Conservation (phyloP, 805 yeast genomes). For the Cyberlindnera japonica region DNA sequence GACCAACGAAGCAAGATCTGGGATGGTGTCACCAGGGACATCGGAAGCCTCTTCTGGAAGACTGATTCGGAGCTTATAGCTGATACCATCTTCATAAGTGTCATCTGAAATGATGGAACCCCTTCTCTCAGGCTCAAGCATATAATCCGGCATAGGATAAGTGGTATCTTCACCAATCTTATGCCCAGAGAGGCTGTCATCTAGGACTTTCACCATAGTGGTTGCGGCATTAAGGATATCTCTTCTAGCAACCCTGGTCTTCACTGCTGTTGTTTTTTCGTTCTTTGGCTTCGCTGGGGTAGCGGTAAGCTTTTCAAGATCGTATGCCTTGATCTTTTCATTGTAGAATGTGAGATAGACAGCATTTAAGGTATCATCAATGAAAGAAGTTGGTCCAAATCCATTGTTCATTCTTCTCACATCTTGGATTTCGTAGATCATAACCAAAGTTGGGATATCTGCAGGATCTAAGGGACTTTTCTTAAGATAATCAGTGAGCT, state of each 20-base stretch:
- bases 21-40: not conserved
- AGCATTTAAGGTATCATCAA: constrained; percentile 70
- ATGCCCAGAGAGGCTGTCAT: constrained; percentile 12
- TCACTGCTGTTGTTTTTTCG: constrained; percentile 24
- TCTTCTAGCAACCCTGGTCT: constrained; percentile 44
- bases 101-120: constrained; percentile 3
- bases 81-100: not conserved
- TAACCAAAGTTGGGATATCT: constrained; percentile 38
- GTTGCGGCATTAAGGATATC: constrained; percentile 40
- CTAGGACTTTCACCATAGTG: constrained; percentile 17
- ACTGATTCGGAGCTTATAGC: not conserved
- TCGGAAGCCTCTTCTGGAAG: not conserved
- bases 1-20: too few species aligned
- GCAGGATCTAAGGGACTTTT: constrained; percentile 33
- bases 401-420: constrained; percentile 74
- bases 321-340: constrained; percentile 3
- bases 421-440: constrained; percentile 51
- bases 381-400: constrained; percentile 68
- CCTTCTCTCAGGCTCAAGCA: not conserved
- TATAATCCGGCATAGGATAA: constrained; percentile 3
- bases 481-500: constrained; percentile 25
- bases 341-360: constrained; percentile 50
- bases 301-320: not conserved
- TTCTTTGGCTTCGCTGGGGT: not conserved
- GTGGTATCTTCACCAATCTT: constrained; percentile 13